Conservation (phyloP, 2,329 filamentous ascomycete species). For the Neoarthrinium moseri region DNA sequence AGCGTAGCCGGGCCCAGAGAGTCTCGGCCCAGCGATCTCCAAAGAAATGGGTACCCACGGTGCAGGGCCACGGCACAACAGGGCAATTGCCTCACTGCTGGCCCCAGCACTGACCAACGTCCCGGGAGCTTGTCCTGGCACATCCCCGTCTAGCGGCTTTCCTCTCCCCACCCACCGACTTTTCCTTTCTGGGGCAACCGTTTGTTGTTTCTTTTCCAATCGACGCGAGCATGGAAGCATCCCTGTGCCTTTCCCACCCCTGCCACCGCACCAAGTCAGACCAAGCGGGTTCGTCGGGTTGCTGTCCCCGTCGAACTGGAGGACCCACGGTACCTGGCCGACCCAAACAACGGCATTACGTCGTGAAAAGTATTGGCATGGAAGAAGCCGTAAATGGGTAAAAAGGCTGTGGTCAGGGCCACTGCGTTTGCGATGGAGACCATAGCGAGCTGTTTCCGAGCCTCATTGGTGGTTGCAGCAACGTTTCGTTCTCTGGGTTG, state of each 20-base stretch:
- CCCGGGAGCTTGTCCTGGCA: constrained; percentile 1
- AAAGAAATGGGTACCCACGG: neutral
- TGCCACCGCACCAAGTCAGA: neutral
- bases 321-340: neutral
- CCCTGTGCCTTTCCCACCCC: neutral
- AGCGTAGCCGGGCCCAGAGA: too few species aligned
- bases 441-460: too few species aligned
- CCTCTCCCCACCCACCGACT: neutral
- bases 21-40: neutral
- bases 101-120: neutral
- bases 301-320: neutral
- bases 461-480: too few species aligned
- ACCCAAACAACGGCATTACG: neutral
- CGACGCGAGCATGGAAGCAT: neutral
- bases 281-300: constrained; percentile 1
- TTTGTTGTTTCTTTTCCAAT: neutral
- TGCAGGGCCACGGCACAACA: neutral
- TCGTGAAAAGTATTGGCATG: too few species aligned
- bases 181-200: neutral
- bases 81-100: neutral
- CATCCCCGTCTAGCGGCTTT: neutral
- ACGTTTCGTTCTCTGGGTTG: too few species aligned
- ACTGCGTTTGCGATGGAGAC: too few species aligned
- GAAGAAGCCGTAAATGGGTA: too few species aligned
- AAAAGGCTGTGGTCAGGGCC: too few species aligned